Evolutionary conservation across 2,329 filamentous ascomycete genomes (phyloP).

Genomic region (Cladosporium sp.): DNA sequence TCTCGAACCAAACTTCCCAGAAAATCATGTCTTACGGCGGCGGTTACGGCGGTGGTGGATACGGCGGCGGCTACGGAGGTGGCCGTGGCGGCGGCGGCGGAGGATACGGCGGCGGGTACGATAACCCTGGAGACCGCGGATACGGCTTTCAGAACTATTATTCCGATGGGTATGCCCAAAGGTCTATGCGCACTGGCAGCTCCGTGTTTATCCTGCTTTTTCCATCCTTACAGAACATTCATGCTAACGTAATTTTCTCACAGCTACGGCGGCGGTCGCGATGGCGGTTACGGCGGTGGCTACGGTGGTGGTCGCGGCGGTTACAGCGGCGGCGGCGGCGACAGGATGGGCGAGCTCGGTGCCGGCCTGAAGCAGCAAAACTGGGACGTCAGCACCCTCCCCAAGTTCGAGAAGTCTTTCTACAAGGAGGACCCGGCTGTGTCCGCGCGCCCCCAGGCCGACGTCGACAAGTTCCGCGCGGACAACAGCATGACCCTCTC

Average conservation of each 20-base stretch:
- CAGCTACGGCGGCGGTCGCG: constrained; percentile 22
- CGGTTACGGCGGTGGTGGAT: constrained; percentile 27
- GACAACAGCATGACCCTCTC: constrained; percentile 78
- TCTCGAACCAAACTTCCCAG: neutral
- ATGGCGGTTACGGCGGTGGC: constrained; percentile 14
- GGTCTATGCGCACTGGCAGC: constrained; percentile 35
- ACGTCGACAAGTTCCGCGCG: constrained; percentile 83
- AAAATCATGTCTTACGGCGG: constrained; percentile 41
- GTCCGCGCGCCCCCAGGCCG: constrained; percentile 62
- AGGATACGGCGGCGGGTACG: constrained; percentile 34
- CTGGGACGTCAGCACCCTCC: constrained; percentile 74
- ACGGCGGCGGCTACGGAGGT: constrained; percentile 15
- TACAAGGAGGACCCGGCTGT: constrained; percentile 93
- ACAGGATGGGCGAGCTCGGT: constrained; percentile 90
- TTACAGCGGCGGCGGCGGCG: constrained; percentile 64
- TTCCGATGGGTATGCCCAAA: constrained; percentile 41
- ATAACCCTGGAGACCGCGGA: constrained; percentile 32
- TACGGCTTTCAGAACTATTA: constrained; percentile 43
- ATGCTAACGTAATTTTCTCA: constrained; percentile 8
- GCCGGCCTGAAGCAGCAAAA: constrained; percentile 78
- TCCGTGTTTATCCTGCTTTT: constrained; percentile 10
- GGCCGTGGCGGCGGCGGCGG: constrained; percentile 13
- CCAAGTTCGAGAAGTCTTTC: constrained; percentile 99
- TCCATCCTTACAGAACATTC: neutral
- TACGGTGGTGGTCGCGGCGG: constrained; percentile 32